These are phyloP conservation scores for Pleurotus djamor DNA, from an alignment of 768 basidiomycete species.

Conservation along the genomic window DNA sequence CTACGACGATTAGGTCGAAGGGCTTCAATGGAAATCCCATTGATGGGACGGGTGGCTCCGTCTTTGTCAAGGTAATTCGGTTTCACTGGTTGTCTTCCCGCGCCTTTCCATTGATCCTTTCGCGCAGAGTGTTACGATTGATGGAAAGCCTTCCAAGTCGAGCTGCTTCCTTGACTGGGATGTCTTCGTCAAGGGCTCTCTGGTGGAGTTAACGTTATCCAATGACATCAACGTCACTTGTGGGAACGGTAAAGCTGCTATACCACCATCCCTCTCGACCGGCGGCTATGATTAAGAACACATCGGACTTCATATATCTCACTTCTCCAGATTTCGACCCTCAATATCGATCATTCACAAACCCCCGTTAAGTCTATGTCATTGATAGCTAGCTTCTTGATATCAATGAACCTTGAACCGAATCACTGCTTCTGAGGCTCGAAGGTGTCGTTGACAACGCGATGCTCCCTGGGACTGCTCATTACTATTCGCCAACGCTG, in stretches of 20 bases:
- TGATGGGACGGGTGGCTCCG: conserved; percentile 48
- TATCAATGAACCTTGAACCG: no score
- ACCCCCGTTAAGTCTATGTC: no score
- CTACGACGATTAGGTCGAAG: conserved; percentile 49
- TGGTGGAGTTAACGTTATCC: conserved; percentile 54
- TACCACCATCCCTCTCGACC: conserved; percentile 66
- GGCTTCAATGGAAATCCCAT: conserved; percentile 52
- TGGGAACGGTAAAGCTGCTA: conserved; percentile 38
- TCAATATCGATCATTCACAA: no score
- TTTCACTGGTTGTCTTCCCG: conserved; percentile 2
- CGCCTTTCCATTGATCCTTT: background rate
- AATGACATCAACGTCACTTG: conserved; percentile 51
- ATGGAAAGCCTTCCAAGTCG: conserved; percentile 57
- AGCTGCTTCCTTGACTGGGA: conserved; percentile 69
- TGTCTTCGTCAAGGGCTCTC: conserved; percentile 49
- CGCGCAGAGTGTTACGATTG: conserved; percentile 50
- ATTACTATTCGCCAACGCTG: no score
- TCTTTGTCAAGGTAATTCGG: conserved; percentile 49
- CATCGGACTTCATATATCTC: background rate
- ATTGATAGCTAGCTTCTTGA: no score
- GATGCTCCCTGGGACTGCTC: no score
- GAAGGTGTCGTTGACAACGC: no score
- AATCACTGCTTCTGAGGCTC: no score
- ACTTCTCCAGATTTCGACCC: no score
- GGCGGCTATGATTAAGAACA: conserved; percentile 45